Evolutionary conservation across 2,329 filamentous ascomycete species (phyloP).

Genomic region (Sporothrix pseudoabietina): DNA sequence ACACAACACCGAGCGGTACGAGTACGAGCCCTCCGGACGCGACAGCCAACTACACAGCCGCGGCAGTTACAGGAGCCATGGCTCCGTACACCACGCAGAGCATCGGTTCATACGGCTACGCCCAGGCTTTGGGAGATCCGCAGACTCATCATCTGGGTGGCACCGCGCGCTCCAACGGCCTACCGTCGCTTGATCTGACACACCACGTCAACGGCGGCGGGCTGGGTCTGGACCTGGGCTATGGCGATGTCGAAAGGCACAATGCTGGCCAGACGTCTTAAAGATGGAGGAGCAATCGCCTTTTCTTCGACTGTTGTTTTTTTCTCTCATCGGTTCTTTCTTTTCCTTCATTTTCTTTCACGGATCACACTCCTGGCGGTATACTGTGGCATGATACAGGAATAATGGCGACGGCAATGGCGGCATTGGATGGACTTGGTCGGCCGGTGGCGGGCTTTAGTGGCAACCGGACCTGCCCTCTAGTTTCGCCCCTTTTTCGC

Average conservation of each 20-base stretch:
- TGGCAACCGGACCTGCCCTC: background rate
- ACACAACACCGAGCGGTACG: slow-evolving; percentile 29
- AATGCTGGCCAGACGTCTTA: slow-evolving; percentile 24
- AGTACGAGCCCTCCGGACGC: slow-evolving; percentile 32
- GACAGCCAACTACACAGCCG: slow-evolving; percentile 32
- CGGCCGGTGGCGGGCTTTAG: slow-evolving; percentile 10
- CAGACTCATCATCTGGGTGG: slow-evolving; percentile 22
- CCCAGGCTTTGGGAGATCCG: slow-evolving; percentile 28
- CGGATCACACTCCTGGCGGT: background rate
- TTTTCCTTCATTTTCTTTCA: background rate
- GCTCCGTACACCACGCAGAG: slow-evolving; percentile 29
- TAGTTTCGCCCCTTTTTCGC: background rate
- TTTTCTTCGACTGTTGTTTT: too few species aligned
- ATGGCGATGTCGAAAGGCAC: slow-evolving; percentile 30
- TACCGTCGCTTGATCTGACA: slow-evolving; percentile 24
- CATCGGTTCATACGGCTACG: slow-evolving; percentile 31
- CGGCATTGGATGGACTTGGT: background rate
- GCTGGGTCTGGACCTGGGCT: slow-evolving; percentile 29
- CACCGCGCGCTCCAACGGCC: slow-evolving; percentile 22
- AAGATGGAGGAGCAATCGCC: too few species aligned
- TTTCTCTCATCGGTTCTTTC: background rate
- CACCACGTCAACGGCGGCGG: slow-evolving; percentile 29
- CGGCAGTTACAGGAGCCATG: slow-evolving; percentile 22
- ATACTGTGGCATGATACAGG: slow-evolving; percentile 5
- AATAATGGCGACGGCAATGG: slow-evolving; percentile 6